Conservation (phyloP, 306 rosid genomes). For the Glycyrrhiza uralensis region DNA sequence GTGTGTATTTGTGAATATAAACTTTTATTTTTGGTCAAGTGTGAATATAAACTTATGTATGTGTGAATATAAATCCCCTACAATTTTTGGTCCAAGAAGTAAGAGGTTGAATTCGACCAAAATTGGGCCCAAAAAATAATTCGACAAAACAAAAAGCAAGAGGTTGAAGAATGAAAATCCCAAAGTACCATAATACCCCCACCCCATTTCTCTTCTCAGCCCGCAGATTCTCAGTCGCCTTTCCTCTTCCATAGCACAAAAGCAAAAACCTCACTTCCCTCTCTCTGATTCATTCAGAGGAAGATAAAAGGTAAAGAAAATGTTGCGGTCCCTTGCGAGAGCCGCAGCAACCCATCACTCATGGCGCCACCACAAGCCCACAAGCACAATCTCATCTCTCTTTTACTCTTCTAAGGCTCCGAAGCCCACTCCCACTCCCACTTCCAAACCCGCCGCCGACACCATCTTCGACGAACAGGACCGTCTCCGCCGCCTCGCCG, state of each 20-base stretch:
- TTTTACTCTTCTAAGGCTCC: constrained; percentile 45
- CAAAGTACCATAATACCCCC: constrained; percentile 27
- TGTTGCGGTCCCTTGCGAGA: constrained; percentile 54
- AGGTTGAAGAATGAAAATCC: no score
- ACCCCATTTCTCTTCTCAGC: not conserved
- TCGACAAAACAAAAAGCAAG: no score
- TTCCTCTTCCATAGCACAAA: constrained; percentile 11
- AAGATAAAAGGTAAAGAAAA: constrained; percentile 18
- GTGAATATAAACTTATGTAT: no score
- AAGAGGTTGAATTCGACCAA: no score
- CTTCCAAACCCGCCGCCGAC: constrained; percentile 36
- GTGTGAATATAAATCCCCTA: no score
- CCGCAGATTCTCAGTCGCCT: not conserved
- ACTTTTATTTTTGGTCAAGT: no score
- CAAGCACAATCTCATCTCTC: constrained; percentile 29
- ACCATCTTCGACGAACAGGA: constrained; percentile 46
- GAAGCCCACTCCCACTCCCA: constrained; percentile 23
- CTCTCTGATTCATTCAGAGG: not conserved
- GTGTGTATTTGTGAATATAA: no score
- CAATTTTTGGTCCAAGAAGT: no score
- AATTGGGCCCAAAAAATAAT: no score
- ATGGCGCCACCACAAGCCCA: constrained; percentile 22
- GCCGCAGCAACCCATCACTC: constrained; percentile 31
- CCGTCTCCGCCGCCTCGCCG: constrained; percentile 63
- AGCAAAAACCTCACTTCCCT: constrained; percentile 33